These are phyloP conservation scores for Camelina hispida DNA, from an alignment of 345 rosid species.

Conservation along the genomic window DNA sequence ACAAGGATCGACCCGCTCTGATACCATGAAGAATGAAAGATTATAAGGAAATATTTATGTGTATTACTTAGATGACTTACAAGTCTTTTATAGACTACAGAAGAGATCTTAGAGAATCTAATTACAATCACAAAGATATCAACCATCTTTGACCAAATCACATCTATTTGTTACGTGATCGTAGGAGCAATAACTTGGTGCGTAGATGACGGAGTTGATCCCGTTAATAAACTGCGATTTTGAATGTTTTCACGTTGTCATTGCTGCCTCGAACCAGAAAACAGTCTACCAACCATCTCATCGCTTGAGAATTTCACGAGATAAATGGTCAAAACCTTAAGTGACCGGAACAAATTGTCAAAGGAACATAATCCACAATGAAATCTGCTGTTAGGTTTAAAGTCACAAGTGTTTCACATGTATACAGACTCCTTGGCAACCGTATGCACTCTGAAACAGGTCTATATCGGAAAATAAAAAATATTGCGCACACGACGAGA, in stretches of 20 bases:
- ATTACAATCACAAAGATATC: too few relatives aligned
- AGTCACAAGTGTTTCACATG: slow-evolving; percentile 11
- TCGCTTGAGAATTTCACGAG: neutral
- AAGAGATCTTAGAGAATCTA: too few relatives aligned
- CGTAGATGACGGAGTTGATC: too few relatives aligned
- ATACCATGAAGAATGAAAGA: too few relatives aligned
- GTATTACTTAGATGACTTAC: too few relatives aligned
- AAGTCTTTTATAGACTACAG: too few relatives aligned
- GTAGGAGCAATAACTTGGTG: too few relatives aligned
- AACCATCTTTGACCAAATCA: too few relatives aligned
- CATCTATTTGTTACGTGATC: too few relatives aligned
- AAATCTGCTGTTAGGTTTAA: neutral
- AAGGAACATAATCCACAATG: slow-evolving; percentile 18
- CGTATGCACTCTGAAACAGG: neutral
- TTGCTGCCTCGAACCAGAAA: neutral
- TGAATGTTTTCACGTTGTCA: neutral
- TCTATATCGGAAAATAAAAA: neutral
- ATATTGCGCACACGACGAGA: neutral
- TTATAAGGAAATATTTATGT: too few relatives aligned
- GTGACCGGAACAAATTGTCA: slow-evolving; percentile 1
- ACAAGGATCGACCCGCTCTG: too few relatives aligned
- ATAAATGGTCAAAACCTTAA: neutral
- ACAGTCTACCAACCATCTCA: neutral
- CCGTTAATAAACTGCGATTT: too few relatives aligned
- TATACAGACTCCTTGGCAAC: slow-evolving; percentile 22